A percentile compares a stretch with the other conserved stretches of the same genome.
These are phyloP conservation scores for Arachis hypogaea DNA, from an alignment of 306 rosid genomes.

Conservation along the genomic window DNA sequence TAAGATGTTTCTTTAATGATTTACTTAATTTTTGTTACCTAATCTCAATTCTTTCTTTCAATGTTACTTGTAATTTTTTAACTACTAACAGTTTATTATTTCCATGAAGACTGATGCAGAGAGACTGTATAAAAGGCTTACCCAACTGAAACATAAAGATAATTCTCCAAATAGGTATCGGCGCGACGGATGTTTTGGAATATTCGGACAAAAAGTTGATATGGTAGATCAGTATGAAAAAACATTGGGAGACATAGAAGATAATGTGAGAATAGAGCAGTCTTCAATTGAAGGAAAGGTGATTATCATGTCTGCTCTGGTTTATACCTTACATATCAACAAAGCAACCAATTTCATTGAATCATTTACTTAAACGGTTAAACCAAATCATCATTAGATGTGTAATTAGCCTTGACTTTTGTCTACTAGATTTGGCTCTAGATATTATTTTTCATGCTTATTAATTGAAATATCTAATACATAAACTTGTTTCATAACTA, in stretches of 20 bases:
- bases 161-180: constrained; percentile 46
- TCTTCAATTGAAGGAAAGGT: constrained; percentile 67
- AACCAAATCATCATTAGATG: constrained; percentile 1
- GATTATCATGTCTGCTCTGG: constrained; percentile 13
- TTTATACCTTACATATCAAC: no score
- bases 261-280: constrained; percentile 66
- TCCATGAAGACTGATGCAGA: constrained; percentile 64
- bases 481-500: constrained; percentile 27
- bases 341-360: no score
- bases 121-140: constrained; percentile 59
- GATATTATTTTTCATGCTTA: constrained; percentile 28
- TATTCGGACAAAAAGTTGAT: constrained; percentile 62
- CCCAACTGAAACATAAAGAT: constrained; percentile 45
- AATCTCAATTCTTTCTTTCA: not conserved
- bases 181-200: constrained; percentile 63
- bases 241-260: constrained; percentile 64
- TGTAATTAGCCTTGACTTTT: not conserved
- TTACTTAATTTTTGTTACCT: constrained; percentile 16
- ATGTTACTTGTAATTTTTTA: not conserved
- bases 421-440: constrained; percentile 9
- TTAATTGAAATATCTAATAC: constrained; percentile 38
- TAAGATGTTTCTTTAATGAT: constrained; percentile 21
- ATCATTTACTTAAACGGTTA: not conserved
- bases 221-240: constrained; percentile 54
- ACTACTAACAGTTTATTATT: not conserved